Conservation (phyloP, 345 rosid genomes). For the Eutrema yunnanense region DNA sequence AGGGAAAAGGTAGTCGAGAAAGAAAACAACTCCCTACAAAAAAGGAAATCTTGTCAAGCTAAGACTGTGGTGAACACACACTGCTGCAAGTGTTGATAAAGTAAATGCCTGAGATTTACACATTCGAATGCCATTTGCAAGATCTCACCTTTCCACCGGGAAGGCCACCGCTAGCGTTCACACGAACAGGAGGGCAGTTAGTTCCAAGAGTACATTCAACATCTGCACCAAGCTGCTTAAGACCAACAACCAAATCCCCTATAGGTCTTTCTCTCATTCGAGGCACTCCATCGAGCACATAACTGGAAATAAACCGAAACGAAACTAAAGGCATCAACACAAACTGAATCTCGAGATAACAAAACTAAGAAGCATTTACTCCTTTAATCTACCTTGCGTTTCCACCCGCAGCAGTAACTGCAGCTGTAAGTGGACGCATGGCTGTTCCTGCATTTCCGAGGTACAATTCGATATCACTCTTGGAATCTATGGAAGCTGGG, state of each 20-base stretch:
- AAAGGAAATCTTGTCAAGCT: background rate
- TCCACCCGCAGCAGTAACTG: conserved; percentile 89
- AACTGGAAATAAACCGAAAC: conserved; percentile 34
- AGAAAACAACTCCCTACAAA: background rate
- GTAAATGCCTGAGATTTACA: background rate
- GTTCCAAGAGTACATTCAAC: conserved; percentile 67
- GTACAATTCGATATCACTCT: conserved; percentile 63
- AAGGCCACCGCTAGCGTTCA: conserved; percentile 83
- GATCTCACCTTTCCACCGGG: conserved; percentile 88
- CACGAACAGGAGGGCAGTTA: conserved; percentile 80
- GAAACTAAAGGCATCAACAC: background rate
- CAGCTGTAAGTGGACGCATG: conserved; percentile 95
- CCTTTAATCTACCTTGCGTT: conserved; percentile 51
- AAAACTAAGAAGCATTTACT: background rate
- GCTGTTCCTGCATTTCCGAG: conserved; percentile 98
- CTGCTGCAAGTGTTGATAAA: background rate
- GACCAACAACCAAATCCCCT: conserved; percentile 81
- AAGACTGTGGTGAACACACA: background rate
- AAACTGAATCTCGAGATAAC: background rate
- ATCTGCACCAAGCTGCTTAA: conserved; percentile 93
- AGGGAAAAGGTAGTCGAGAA: background rate
- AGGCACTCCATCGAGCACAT: conserved; percentile 88
- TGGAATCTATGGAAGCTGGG: conserved; percentile 52
- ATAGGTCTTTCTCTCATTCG: conserved; percentile 98
- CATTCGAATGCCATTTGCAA: background rate